Evolutionary conservation across 1,284 basidiomycete species (phyloP).

Genomic region (Ustilago esculenta): DNA sequence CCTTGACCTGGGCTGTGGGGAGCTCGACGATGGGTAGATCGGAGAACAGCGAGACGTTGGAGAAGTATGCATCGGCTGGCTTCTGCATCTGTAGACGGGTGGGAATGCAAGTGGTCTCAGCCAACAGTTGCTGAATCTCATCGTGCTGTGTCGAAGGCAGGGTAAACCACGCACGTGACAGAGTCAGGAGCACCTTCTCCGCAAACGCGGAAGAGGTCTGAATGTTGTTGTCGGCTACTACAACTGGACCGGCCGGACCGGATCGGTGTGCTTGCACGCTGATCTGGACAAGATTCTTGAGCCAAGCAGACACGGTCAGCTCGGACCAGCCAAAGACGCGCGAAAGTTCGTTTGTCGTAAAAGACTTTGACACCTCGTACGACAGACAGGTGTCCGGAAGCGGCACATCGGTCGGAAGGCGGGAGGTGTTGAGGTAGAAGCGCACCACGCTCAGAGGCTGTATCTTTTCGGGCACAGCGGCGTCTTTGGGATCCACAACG

Average conservation of each 20-base stretch:
- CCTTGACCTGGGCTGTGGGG: slow-evolving; percentile 77
- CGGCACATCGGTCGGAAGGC: slow-evolving; percentile 83
- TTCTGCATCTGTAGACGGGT: slow-evolving; percentile 80
- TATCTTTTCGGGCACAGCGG: slow-evolving; percentile 35
- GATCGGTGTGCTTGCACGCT: slow-evolving; percentile 66
- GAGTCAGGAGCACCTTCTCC: slow-evolving; percentile 79
- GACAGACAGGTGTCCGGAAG: slow-evolving; percentile 83
- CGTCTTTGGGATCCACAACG: slow-evolving; percentile 30
- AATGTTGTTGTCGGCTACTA: slow-evolving; percentile 75
- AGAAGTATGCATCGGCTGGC: slow-evolving; percentile 85
- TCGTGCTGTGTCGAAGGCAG: slow-evolving; percentile 74
- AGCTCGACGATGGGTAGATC: slow-evolving; percentile 82
- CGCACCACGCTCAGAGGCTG: slow-evolving; percentile 74
- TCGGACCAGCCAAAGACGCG: slow-evolving; percentile 77
- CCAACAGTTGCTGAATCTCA: slow-evolving; percentile 74
- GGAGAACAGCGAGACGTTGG: slow-evolving; percentile 84
- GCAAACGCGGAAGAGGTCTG: slow-evolving; percentile 78
- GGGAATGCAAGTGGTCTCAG: slow-evolving; percentile 79
- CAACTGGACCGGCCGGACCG: slow-evolving; percentile 9
- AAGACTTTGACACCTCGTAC: slow-evolving; percentile 73
- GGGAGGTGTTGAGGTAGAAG: slow-evolving; percentile 78
- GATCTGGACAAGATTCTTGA: slow-evolving; percentile 74
- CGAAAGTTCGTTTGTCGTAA: slow-evolving; percentile 68
- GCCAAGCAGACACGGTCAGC: slow-evolving; percentile 80
- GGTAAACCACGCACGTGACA: slow-evolving; percentile 81